Conservation (phyloP, 768 basidiomycete genomes). For the Boletus reticulatus region DNA sequence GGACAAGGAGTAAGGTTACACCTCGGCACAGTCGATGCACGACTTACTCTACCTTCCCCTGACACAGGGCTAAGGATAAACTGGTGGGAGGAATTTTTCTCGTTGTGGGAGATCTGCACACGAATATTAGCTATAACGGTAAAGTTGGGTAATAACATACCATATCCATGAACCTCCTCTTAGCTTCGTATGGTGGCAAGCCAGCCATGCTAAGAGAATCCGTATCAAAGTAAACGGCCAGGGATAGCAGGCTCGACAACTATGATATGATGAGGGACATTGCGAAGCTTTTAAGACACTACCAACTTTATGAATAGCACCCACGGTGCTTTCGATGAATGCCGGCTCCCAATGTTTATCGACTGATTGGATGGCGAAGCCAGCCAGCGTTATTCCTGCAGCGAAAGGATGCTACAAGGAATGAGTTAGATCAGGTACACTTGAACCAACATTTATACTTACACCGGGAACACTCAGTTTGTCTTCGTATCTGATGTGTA, state of each 20-base stretch:
- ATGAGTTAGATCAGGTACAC: background rate
- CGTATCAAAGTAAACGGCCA: constrained; percentile 94
- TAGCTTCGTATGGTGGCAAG: constrained; percentile 58
- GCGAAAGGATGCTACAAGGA: constrained; percentile 84
- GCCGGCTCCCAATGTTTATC: constrained; percentile 85
- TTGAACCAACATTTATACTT: constrained; percentile 29
- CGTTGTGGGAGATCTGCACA: constrained; percentile 50
- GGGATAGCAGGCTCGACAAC: constrained; percentile 82
- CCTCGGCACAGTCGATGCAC: background rate
- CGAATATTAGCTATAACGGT: background rate
- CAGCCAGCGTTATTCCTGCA: constrained; percentile 82
- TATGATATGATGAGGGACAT: constrained; percentile 29
- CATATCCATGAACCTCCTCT: constrained; percentile 72
- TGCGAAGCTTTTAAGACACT: background rate
- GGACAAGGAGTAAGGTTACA: background rate
- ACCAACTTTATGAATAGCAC: constrained; percentile 84
- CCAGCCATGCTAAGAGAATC: constrained; percentile 80
- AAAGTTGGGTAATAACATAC: constrained; percentile 35
- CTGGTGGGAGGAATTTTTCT: constrained; percentile 58
- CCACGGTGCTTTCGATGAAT: constrained; percentile 87
- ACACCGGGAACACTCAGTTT: constrained; percentile 90
- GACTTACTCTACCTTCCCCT: constrained; percentile 82
- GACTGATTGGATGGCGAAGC: constrained; percentile 87
- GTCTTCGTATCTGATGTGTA: constrained; percentile 97
- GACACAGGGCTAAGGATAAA: constrained; percentile 95